A percentile compares a stretch with the other conserved stretches of the same genome.
Evolutionary conservation across 768 basidiomycete genomes (phyloP).

Genomic region (Kwoniella mangroviensis): DNA sequence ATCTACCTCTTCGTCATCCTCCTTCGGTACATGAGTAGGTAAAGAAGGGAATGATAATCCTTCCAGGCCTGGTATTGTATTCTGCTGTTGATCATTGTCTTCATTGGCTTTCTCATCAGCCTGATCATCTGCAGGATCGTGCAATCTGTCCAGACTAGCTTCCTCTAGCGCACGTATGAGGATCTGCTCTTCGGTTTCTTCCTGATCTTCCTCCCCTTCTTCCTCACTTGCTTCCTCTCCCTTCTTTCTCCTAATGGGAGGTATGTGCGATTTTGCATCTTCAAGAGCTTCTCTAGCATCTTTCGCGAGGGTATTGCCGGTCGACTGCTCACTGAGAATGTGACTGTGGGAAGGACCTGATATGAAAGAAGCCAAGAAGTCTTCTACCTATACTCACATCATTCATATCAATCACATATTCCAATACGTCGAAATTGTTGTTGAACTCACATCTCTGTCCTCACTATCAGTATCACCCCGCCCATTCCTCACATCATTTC

Average conservation of each 20-base stretch:
- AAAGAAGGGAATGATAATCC: conserved; percentile 33
- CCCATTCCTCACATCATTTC: neutral
- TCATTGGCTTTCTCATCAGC: neutral
- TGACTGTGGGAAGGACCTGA: neutral
- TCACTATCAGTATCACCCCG: neutral
- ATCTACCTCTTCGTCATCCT: conserved; percentile 22
- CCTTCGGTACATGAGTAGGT: conserved; percentile 30
- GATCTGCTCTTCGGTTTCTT: conserved; percentile 29
- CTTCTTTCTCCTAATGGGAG: neutral
- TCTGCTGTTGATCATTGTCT: neutral
- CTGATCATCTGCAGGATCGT: neutral
- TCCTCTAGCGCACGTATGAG: conserved; percentile 21
- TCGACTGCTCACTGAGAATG: neutral
- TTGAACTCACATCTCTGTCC: conserved; percentile 34
- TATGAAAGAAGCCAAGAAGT: conserved; percentile 11
- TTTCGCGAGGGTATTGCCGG: neutral
- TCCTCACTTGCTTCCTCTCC: neutral
- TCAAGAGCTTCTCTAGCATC: conserved; percentile 6
- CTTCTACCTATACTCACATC: conserved; percentile 16
- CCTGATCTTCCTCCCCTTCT: conserved; percentile 9
- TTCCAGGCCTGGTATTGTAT: conserved; percentile 16
- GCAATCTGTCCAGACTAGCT: conserved; percentile 20
- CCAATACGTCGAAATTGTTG: too few relatives aligned
- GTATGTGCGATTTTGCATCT: conserved; percentile 4
- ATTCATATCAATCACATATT: neutral